Conservation (phyloP, 768 basidiomycete species). For the Trametes elegans region DNA sequence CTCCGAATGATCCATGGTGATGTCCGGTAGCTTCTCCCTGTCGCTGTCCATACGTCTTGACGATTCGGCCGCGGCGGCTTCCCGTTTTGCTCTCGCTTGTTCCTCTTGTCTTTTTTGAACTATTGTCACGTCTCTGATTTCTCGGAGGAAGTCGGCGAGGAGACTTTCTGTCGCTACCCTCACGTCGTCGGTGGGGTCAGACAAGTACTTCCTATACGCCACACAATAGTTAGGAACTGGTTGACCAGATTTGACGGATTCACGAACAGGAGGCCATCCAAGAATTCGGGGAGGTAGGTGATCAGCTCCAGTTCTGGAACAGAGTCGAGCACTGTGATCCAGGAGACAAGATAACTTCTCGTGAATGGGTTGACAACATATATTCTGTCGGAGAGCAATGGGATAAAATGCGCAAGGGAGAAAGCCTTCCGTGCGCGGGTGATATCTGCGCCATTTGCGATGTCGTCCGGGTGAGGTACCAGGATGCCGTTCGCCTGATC, state of each 20-base stretch:
- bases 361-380: slow-evolving; percentile 96
- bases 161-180: slow-evolving; percentile 87
- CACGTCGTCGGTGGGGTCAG: slow-evolving; percentile 93
- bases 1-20: slow-evolving; percentile 56
- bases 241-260: neutral
- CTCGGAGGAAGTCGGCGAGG: slow-evolving; percentile 84
- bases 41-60: slow-evolving; percentile 40
- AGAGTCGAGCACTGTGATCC: slow-evolving; percentile 94
- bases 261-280: slow-evolving; percentile 87
- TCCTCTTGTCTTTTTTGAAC: slow-evolving; percentile 69
- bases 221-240: slow-evolving; percentile 9
- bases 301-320: slow-evolving; percentile 96
- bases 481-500: slow-evolving; percentile 49
- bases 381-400: slow-evolving; percentile 88
- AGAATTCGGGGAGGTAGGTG: slow-evolving; percentile 89
- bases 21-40: slow-evolving; percentile 57
- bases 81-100: slow-evolving; percentile 41
- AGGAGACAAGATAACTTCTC: slow-evolving; percentile 92
- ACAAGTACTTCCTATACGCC: slow-evolving; percentile 78
- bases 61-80: slow-evolving; percentile 40
- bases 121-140: slow-evolving; percentile 82
- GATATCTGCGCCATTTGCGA: slow-evolving; percentile 37
- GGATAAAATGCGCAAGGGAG: slow-evolving; percentile 92
- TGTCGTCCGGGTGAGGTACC: slow-evolving; percentile 59
- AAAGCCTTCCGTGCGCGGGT: slow-evolving; percentile 70